Base-by-base conservation (phyloP, 1,139 yeast species). In the Pichia sp. region DNA sequence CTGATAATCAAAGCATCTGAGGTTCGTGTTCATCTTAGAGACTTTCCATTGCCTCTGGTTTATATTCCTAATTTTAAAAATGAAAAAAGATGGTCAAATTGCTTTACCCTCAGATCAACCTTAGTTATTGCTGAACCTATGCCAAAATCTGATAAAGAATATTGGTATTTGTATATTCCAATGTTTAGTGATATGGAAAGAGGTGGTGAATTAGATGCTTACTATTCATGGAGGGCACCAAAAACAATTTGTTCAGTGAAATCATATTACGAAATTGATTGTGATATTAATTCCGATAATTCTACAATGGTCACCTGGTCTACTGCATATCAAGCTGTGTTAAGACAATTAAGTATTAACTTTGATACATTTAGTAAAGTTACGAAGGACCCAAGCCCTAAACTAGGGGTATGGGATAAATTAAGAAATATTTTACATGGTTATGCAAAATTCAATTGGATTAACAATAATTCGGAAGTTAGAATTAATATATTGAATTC, bases 241-340 rank as follows among this genome's bases (percentile, higher is more conserved):
- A 80, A 91, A 48, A 82, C 96, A 0, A 66, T 89, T 35, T 74
- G 94, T 0, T 70, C 93, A 0, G 79, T 87, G 32, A 88, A 89
- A 56, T 63, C 84, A 42, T 86, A 68, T 55, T 74, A 88, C 0
- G 80, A 80, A 44, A 58, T 87, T 49, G 62, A 66, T 11, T 69
- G 85, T 46, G 68, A 66, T 14, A 69, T 84, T 31, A 68, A 70
- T 42, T 74, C 94, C 0, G 65, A 68, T 16, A 60, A 62, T 8
- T 80, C 91, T 0, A 76, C 93, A 0, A 66, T 85, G 28, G 77
- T 86, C 32, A 77, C 86, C 0, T 88, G 96, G 95, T 94, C 95
- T 23, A 80, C 81, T 28, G 82, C 40, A n/a, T 45, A 47, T 88
- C 0, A 81, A 80, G 89, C 95, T 30, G 93, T 88, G 1, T 72